phyloP scores from a whole-genome alignment of 345 rosid species.

The Pistacia atlantica region DNA sequence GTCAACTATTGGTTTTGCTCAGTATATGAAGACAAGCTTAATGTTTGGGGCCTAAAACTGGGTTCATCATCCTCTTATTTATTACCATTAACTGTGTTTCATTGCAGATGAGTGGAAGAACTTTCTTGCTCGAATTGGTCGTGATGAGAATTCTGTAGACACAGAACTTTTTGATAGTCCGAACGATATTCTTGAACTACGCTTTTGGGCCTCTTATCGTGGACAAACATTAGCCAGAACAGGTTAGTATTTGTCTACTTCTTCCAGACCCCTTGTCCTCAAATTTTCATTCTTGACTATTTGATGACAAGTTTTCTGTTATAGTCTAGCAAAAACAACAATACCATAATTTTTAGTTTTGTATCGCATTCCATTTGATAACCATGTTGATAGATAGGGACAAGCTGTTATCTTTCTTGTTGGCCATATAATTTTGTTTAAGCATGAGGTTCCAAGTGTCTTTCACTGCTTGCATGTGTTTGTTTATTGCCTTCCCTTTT shows the following conservation, averaged over 20 bases:
- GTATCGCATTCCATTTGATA: no score
- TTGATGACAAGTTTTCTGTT: background rate
- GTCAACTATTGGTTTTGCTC: background rate
- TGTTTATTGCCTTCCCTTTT: no score
- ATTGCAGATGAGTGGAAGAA: slow-evolving; percentile 94
- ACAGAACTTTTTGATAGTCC: slow-evolving; percentile 68
- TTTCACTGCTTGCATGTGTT: no score
- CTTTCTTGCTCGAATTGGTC: slow-evolving; percentile 97
- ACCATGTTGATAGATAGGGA: no score
- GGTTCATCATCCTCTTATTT: slow-evolving; percentile 13
- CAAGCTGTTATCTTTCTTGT: no score
- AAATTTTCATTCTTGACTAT: background rate
- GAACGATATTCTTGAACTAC: slow-evolving; percentile 87
- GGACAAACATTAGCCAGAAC: slow-evolving; percentile 98
- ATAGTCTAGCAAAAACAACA: background rate
- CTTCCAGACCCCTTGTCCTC: no score
- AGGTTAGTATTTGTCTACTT: slow-evolving; percentile 39
- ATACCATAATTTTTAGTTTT: no score
- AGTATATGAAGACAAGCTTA: background rate
- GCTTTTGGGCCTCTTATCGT: slow-evolving; percentile 99
- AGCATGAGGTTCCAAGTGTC: no score
- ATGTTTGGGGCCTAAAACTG: background rate
- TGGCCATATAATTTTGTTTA: no score
- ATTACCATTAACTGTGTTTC: slow-evolving; percentile 22
- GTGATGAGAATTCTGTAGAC: slow-evolving; percentile 85